phyloP scores from a whole-genome alignment of 129 eudicot genomes.

The Daucus carota region DH1_v3.0 NC_030386.2:4527001-4527500 shows the following conservation, averaged over 20 bases:
- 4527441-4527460: constrained; percentile 30
- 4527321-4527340: background rate
- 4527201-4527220: background rate
- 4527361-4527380: constrained; percentile 9
- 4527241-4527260: background rate
- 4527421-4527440: constrained; percentile 19
- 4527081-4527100: too few relatives aligned
- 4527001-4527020: too few relatives aligned
- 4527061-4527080: too few relatives aligned
- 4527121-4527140: too few relatives aligned
- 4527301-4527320: constrained; percentile 3
- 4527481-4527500: constrained; percentile 30
- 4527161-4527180: background rate
- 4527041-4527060: too few relatives aligned
- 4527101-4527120: too few relatives aligned
- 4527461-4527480: constrained; percentile 28
- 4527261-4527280: background rate
- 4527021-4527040: too few relatives aligned
- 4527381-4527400: constrained; percentile 1
- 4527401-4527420: constrained; percentile 10
- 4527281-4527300: constrained; percentile 3
- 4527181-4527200: background rate
- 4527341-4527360: background rate
- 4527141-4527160: background rate
- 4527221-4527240: background rate